Evolutionary conservation across 495 filamentous ascomycete genomes (phyloP), one percentile per base, ranked within the genome.

Genomic region (Aspergillus egyptiacus): DNA sequence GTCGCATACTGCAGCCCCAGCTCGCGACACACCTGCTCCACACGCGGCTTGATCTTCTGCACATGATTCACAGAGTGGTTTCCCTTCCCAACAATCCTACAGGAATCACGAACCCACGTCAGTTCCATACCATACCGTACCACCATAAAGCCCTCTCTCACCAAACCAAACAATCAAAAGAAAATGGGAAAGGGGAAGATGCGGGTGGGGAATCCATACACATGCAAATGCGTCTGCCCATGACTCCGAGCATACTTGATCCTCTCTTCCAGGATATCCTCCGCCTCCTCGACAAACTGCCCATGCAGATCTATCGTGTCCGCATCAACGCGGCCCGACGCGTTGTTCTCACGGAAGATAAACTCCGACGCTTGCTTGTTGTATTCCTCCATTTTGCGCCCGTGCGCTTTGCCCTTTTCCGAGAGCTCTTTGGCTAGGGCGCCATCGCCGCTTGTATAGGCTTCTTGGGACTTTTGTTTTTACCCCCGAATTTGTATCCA

Each of bases 291-390:
- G 37, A 94, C 93, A 62, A 83, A 96, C 60, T 91, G 84, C 0
- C 93, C 90, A 57, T 98, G 93, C 35, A 98, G 71, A 70, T 98
- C 93, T 54, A 98, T 95, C 3, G 85, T 87, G 58, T 97, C 90
- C 19, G 77, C 76, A 9, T 72, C 71, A 9, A 93, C 82, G 38
- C 85, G 77, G 10, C 74, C 83, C 3, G 64, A 51, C 5, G 85
- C 78, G 64, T 96, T 98, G 67, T 96, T 96, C 67, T 89, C 87
- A 2, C 87, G 80, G 75, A 97, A 96, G 54, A 97, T 97, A 65
- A 78, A 94, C 45, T 96, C 87, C 25, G 87, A 87, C 6, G 93
- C 93, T 66, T 94, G 86, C 50, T 74, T 77, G 73, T 96, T 96
- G 64, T 90, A 91, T 23, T 79, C 69, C 37, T 90, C 85, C 79